Evolutionary conservation across 2,329 filamentous ascomycete genomes (phyloP), one percentile per base, ranked within the genome.

Genomic region (Talaromyces amestolkiae): DNA sequence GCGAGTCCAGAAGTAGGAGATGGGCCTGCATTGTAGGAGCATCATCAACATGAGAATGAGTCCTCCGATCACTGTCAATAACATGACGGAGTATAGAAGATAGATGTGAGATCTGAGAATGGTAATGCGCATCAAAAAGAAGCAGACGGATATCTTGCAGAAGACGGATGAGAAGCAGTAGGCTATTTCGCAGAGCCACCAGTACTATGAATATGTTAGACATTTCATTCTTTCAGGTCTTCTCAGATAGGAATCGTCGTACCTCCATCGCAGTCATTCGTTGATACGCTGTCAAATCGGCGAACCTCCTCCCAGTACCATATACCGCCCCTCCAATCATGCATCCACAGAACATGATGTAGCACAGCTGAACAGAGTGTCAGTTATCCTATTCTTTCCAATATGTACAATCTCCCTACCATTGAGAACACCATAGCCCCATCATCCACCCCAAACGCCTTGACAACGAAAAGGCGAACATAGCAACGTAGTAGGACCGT

Each of bases 171-270:
- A 77, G 63, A 83, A 72, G 8, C 82, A 79, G 71, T 86, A 87
- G 67, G 81, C 80, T n/a, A 83, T 74, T 69, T 86, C 84, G 68
- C 83, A 84, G n/a, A 86, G 78, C 75, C 82, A 86, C 83, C 83
- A 86, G 73, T 74, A 78, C 76, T 77, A 22, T 27, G 27, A 27
- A 53, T 17, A 31, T 41, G 37, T 35, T 47, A 15, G 63, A 37
- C 41, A 15, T 35, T 37, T 24, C 15, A 41, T 39, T 31, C 27
- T 31, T 31, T 5, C 2, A 27, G 37, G 2, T 39, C 15, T 54
- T 31, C 15, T 53, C 9, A 13, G 11, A n/a, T 10, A 7, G 11
- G 39, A 56, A n/a, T n/a, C 19, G 7, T 54, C 74, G 56, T 73
- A 77, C 75, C 72, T 76, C 74, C 64, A 77, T 68, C 6, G 74